Evolutionary conservation across 164 flowering plant genomes (phyloP), one percentile per base, ranked within the genome.

Genomic region (Hamamelis virginiana): DNA sequence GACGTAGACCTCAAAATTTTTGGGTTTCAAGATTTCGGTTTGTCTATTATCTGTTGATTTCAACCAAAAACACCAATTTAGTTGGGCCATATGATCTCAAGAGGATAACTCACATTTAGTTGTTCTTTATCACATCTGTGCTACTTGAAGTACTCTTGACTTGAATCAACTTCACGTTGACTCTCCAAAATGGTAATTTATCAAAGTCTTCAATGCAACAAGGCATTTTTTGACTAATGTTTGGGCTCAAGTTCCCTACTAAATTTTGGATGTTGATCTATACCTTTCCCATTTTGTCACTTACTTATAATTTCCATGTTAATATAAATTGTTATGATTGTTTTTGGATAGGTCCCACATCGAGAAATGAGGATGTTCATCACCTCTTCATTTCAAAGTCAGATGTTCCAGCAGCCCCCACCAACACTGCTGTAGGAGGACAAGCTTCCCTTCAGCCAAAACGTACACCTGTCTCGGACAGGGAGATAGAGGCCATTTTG

Each of bases 401-500:
- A 9, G 79, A 80, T 33, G 81, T 80, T 62, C 83, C 83, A 18
- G 75, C 80, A 57, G 21, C 76, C 33, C 84, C 87, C 2, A 62
- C 23, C 27, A 72, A 70, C 62, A 72, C 65, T 48, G 81, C 77
- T 51, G 76, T 61, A 58, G 87, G 82, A 57, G 87, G 87, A 27
- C 64, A 77, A 69, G 84, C 81, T 43, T 77, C 84, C 25, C 79
- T 83, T 64, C 84, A 75, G 80, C 87, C 84, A 11, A 79, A 79
- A 61, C 83, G 87, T 12, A 83, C 82, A 5, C 87, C 83, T 5
- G 77, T 83, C 45, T 66, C 84, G 1, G 81, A 80, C 10, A 59
- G 60, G 68, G 87, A 83, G 68, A 81, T 83, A n/a, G 84, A 83
- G 56, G 84, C 87, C 18, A 56, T 83, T 48, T 44, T 80, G 83